Evolutionary conservation across 345 rosid species (phyloP), one percentile per base, ranked within the genome.

Genomic region (Linum usitatissimum): DNA sequence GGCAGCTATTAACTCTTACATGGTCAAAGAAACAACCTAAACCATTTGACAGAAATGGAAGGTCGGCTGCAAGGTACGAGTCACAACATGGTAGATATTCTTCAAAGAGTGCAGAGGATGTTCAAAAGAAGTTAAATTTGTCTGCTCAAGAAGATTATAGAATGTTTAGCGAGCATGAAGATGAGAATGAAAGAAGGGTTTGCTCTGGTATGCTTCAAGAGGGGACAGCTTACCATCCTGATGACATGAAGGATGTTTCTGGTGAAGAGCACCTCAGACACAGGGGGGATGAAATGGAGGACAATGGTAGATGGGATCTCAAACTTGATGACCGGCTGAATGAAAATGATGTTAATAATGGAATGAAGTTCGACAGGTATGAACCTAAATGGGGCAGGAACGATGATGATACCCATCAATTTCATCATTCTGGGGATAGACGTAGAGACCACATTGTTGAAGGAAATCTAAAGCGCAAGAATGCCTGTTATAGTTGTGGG

Each of bases 11-110:
- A 39, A 73, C 75, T 61, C 75, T 82, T 61, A 30, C 77, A 19
- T 79, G 86, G 84, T 82, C 86, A n/a, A 82, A 77, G 30, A 73
- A 77, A 60, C 86, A 82, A 67, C 83, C 80, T 40, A 75, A 62
- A 64, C 66, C 72, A 38, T 30, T 42, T 63, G 62, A 63, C 62
- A 73, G 66, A 48, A 61, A 61, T 67, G 60, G 60, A 31, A 67
- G 69, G 56, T 42, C 67, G 57, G 61, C 30, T 65, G 48, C 66
- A 45, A 42, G 66, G 49, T 67, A 71, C 36, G 68, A 51, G 67
- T 54, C 55, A 13, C 55, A 6, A 20, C 70, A 19, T 20, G 61
- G 63, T 5, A 62, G 72, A 68, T 59, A 39, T 57, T 70, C 56
- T 53, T 15, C 38, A 3, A 63, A 64, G 68, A 68, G 57, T 59